Evolutionary conservation across 257 asterid genomes (phyloP), one percentile per base, ranked within the genome.

Genomic region (Anisodus tanguticus): DNA sequence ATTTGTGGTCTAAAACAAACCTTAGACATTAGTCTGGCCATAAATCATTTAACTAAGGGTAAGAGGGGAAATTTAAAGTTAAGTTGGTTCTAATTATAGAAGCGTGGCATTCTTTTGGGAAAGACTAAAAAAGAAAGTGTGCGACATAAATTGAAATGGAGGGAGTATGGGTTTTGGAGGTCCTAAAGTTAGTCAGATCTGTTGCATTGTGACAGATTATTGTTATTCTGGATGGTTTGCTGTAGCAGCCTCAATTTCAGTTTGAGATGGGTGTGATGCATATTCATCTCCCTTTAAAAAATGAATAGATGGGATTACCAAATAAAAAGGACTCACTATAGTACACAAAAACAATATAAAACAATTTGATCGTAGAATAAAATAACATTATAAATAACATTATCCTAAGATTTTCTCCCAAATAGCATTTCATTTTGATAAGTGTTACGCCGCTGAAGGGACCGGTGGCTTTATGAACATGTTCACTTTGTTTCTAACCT

Each of bases 121-220:
- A 22, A 22, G 26, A 22, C 26, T 22, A 22, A 22, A 22, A 22
- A 22, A 22, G 26, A 22, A 22, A 22, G 26, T 22, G 26, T 22
- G 26, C 26, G 26, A 22, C 26, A 22, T 22, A 22, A 22, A 22
- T 22, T 22, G 26, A 22, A 22, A 22, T 22, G 26, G 26, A 22
- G 26, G 26, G 26, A 22, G 26, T 22, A 22, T 22, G 26, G 26
- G 26, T 39, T 39, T 39, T 16, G 31, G 11, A 69, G 54, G 53
- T 16, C n/a, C 78, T 69, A 8, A 37, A 69, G 54, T 69, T 69
- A 39, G 78, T 16, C 78, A 39, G 54, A 69, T 69, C 54, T 69
- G 78, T 69, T 69, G 53, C 78, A 69, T 69, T 41, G 6, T 69
- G 54, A 16, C 77, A 69, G 13, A 39, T 7, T 19, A 69, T 37